phyloP scores from a whole-genome alignment of 2,329 filamentous ascomycete genomes.

The Penicillium aurantiogriseum region DNA sequence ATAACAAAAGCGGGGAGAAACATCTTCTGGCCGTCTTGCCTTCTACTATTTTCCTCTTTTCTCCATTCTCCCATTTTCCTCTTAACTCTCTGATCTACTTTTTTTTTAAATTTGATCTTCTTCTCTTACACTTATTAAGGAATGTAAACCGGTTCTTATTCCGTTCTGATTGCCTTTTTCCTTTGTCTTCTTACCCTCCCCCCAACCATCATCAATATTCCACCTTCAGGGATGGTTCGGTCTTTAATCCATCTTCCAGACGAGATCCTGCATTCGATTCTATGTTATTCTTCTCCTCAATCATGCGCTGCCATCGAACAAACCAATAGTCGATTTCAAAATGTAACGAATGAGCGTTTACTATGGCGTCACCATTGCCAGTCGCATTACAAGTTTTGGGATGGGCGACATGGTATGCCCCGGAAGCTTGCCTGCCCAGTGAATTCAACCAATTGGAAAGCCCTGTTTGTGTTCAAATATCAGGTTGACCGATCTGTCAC shows the following conservation, averaged over 20 bases:
- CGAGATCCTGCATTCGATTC: constrained; percentile 79
- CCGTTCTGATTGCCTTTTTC: neutral
- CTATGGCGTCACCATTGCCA: constrained; percentile 79
- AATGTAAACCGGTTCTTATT: neutral
- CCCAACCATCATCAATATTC: neutral
- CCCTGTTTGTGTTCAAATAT: constrained; percentile 60
- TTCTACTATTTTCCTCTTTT: neutral
- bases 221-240: constrained; percentile 31
- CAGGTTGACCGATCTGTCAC: constrained; percentile 54
- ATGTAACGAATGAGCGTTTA: constrained; percentile 67
- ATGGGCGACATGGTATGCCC: constrained; percentile 59
- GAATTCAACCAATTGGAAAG: constrained; percentile 70
- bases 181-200: neutral
- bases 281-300: constrained; percentile 59
- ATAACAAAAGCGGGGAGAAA: neutral
- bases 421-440: constrained; percentile 56
- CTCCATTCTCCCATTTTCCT: neutral
- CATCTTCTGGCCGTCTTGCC: neutral
- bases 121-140: neutral
- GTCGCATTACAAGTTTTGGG: constrained; percentile 72
- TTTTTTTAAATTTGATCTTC: neutral
- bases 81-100: neutral
- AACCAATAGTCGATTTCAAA: constrained; percentile 63
- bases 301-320: constrained; percentile 55
- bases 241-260: constrained; percentile 61